Percentiles rank a stretch among this genome's conserved stretches.
Conservation (phyloP, 2,329 filamentous ascomycete genomes). For the Pseudohalonectria lignicola region DNA sequence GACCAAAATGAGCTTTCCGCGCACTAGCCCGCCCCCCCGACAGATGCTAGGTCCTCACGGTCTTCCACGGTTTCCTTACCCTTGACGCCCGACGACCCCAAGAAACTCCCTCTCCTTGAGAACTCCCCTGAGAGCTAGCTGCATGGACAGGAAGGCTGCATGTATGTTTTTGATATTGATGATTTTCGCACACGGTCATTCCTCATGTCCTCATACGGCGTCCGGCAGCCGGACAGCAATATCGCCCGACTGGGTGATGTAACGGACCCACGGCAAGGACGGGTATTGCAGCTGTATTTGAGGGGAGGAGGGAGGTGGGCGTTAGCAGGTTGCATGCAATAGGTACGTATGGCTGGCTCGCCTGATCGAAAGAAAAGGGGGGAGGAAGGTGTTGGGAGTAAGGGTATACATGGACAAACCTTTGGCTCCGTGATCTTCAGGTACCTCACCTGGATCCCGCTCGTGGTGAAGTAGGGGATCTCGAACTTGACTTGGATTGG, state of each 20-base stretch:
- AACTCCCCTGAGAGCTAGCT: no score
- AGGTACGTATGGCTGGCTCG: conserved; percentile 4
- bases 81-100: no score
- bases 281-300: conserved; percentile 96
- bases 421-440: conserved; percentile 99
- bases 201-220: conserved; percentile 45
- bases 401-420: conserved; percentile 42
- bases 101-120: no score
- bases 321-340: no score
- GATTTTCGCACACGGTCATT: background rate
- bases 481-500: conserved; percentile 99
- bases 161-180: no score
- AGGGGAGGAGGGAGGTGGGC: no score
- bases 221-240: conserved; percentile 94
- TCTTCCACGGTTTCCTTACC: no score
- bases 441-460: conserved; percentile 95
- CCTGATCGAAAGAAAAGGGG: no score
- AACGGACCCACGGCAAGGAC: conserved; percentile 92
- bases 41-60: no score
- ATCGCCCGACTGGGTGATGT: conserved; percentile 96
- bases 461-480: conserved; percentile 99
- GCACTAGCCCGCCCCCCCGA: no score
- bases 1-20: no score
- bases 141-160: no score
- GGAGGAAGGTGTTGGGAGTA: conserved; percentile 2